Evolutionary conservation across 352 stramenopile species (phyloP), one percentile per base, ranked within the genome.

Genomic region (Lagenidium sp.): DNA sequence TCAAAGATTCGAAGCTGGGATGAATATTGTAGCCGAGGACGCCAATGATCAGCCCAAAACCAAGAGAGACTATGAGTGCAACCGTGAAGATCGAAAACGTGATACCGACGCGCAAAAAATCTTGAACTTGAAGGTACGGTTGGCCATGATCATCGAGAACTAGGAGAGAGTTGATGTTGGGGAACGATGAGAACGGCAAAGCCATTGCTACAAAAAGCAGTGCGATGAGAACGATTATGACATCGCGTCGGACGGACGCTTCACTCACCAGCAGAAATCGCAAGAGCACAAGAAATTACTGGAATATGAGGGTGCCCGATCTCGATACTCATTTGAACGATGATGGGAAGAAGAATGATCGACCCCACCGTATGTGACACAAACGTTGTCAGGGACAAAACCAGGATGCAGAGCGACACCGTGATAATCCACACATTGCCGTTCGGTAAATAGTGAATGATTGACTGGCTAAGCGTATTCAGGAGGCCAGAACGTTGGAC

Each of bases 361-460:
- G 86, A 88, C 37, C 83, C 85, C 22, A 97, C 87, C 16, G 85
- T 96, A 65, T 97, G 87, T 45, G 84, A 96, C 32, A 96, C 85
- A 40, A 97, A 96, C n/a, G 87, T 96, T 15, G 87, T 94, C 20
- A 97, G 67, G 36, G 64, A 83, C 41, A 94, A 67, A 44, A 93
- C 79, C 18, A 96, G 65, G 35, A 66, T 64, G 47, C 91, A 90
- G 19, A 97, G 63, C n/a, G 84, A 87, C 15, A 94, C 50, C 0
- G 82, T 86, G 26, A 95, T 72, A 43, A 95, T 60, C 70, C 79
- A 96, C 22, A 91, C 78, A 34, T 69, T 89, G 24, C 78, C 70
- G n/a, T 67, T 74, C 11, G 82, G 83, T 15, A 95, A 50, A 20
- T 81, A 74, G 20, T 84, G 59, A 41, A 94, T 88, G 29, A 94